Evolutionary conservation across 2,329 filamentous ascomycete genomes (phyloP).

Genomic region (Colletotrichum coccodes): DNA sequence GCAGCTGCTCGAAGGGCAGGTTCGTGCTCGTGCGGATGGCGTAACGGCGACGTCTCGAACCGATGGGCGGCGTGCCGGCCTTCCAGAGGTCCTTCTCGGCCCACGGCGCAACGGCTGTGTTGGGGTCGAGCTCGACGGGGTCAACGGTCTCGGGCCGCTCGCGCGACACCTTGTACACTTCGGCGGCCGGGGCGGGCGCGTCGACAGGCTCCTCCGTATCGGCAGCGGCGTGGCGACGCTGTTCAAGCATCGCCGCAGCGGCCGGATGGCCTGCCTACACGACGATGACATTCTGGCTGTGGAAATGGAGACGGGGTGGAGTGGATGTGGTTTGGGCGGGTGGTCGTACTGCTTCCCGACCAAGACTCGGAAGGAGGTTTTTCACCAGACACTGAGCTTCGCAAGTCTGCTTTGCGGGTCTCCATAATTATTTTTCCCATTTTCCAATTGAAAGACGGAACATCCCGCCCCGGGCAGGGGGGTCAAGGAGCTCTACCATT

Average conservation of each 20-base stretch:
- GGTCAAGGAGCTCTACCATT: constrained; percentile 8
- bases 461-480: constrained; percentile 30
- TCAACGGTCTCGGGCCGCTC: constrained; percentile 36
- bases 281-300: constrained; percentile 59
- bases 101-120: constrained; percentile 71
- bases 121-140: constrained; percentile 68
- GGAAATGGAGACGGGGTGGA: neutral
- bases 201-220: constrained; percentile 41
- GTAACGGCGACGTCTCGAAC: constrained; percentile 84
- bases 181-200: constrained; percentile 45
- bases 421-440: constrained; percentile 31
- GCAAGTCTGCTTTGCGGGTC: constrained; percentile 22
- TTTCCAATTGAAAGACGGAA: constrained; percentile 31
- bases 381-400: constrained; percentile 22
- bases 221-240: constrained; percentile 45
- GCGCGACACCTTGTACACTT: constrained; percentile 37
- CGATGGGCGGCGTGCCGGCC: constrained; percentile 77
- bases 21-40: constrained; percentile 72
- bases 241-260: constrained; percentile 64
- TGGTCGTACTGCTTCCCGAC: constrained; percentile 2
- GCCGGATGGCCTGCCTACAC: constrained; percentile 68
- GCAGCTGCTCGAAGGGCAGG: constrained; percentile 91
- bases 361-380: constrained; percentile 12
- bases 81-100: constrained; percentile 76
- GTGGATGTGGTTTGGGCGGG: constrained; percentile 5